Evolutionary conservation across 2,329 filamentous ascomycete species (phyloP).

Genomic region (Diaporthe nobilis): DNA sequence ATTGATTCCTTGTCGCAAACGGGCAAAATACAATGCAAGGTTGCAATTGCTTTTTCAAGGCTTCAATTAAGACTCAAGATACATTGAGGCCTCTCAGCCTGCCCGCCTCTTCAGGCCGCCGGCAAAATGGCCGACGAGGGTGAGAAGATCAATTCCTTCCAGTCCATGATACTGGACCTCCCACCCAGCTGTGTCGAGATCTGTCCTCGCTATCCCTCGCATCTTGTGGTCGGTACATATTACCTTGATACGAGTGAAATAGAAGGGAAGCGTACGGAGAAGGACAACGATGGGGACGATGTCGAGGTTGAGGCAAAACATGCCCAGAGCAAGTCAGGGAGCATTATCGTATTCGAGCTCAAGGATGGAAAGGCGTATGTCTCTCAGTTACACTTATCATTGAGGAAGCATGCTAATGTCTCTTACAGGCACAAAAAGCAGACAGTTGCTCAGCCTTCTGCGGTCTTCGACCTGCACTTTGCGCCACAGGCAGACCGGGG

Average conservation of each 20-base stretch:
- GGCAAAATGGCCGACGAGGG: slow-evolving; percentile 32
- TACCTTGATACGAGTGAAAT: slow-evolving; percentile 70
- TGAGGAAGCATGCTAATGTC: slow-evolving; percentile 44
- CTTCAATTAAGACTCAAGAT: background rate
- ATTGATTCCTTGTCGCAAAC: too few relatives aligned
- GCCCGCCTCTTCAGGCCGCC: background rate
- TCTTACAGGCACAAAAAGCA: slow-evolving; percentile 67
- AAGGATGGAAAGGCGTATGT: slow-evolving; percentile 69
- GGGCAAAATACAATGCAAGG: background rate
- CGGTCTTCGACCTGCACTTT: slow-evolving; percentile 90
- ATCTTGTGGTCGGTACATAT: slow-evolving; percentile 89
- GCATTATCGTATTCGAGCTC: slow-evolving; percentile 76
- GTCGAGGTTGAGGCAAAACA: slow-evolving; percentile 52
- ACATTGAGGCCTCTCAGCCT: too few relatives aligned
- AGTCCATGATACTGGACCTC: slow-evolving; percentile 70
- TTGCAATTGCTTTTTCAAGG: background rate
- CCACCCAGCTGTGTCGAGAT: slow-evolving; percentile 87
- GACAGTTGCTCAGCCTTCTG: slow-evolving; percentile 75
- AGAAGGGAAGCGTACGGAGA: slow-evolving; percentile 42
- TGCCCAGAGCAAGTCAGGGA: slow-evolving; percentile 79
- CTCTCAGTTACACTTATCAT: slow-evolving; percentile 37
- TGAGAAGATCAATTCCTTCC: slow-evolving; percentile 36
- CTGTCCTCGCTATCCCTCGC: slow-evolving; percentile 71
- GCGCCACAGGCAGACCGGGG: slow-evolving; percentile 63
- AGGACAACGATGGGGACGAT: slow-evolving; percentile 43